These are phyloP conservation scores for Bretschneidera sinensis DNA, from an alignment of 345 rosid species.

Conservation along the genomic window DNA sequence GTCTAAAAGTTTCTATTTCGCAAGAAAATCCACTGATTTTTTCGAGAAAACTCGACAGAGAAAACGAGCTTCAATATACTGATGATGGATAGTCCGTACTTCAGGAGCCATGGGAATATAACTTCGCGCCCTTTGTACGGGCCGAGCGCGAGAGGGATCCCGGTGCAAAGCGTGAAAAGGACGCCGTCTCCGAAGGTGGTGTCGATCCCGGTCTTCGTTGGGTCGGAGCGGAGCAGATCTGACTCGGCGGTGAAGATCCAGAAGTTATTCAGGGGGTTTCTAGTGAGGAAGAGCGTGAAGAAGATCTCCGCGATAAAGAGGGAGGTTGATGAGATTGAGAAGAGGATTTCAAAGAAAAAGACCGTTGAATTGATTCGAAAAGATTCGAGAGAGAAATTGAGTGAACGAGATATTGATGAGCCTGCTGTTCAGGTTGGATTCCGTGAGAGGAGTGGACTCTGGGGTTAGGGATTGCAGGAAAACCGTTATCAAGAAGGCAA, in stretches of 20 bases:
- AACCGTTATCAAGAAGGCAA: slow-evolving; percentile 45
- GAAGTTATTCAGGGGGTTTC: slow-evolving; percentile 47
- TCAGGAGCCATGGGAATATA: slow-evolving; percentile 14
- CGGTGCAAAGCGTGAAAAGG: neutral
- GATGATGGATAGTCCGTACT: slow-evolving; percentile 34
- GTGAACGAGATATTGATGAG: slow-evolving; percentile 56
- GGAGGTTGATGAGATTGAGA: slow-evolving; percentile 44
- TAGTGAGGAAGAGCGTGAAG: slow-evolving; percentile 51
- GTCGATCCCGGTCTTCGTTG: slow-evolving; percentile 45
- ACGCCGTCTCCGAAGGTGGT: slow-evolving; percentile 29
- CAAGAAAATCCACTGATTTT: too few relatives aligned
- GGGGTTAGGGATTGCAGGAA: slow-evolving; percentile 56
- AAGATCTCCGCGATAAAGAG: slow-evolving; percentile 32
- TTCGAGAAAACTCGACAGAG: too few relatives aligned
- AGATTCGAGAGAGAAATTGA: slow-evolving; percentile 41
- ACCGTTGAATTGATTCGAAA: slow-evolving; percentile 27
- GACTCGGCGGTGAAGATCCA: slow-evolving; percentile 49
- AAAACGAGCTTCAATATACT: too few relatives aligned
- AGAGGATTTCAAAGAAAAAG: slow-evolving; percentile 29
- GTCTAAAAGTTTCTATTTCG: too few relatives aligned
- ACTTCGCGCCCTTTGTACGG: slow-evolving; percentile 14
- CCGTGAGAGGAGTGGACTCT: slow-evolving; percentile 45
- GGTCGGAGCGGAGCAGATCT: slow-evolving; percentile 24
- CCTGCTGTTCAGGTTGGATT: slow-evolving; percentile 48
- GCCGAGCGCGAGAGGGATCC: neutral